Conservation (phyloP, 2,329 filamentous ascomycete genomes). For the Graphilbum sp. region DNA sequence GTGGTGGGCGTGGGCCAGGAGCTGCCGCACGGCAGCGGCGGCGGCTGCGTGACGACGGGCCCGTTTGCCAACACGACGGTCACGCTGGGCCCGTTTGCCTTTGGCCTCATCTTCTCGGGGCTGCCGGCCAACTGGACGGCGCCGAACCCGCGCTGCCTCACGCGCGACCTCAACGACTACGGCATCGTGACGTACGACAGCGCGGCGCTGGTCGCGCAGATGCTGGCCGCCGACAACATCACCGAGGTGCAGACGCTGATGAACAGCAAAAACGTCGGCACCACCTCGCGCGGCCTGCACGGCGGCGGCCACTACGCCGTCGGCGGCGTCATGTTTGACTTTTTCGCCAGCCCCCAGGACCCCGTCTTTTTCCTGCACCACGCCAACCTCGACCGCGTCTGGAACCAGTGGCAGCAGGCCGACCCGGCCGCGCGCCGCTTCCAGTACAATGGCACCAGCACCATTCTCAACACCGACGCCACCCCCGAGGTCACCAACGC, state of each 20-base stretch:
- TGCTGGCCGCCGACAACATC: too few relatives aligned
- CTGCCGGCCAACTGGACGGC: not conserved
- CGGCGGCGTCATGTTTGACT: too few relatives aligned
- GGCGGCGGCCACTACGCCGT: conserved; percentile 17
- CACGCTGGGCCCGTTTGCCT: not conserved
- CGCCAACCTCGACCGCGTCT: conserved; percentile 8
- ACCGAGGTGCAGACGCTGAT: too few relatives aligned
- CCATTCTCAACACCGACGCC: conserved; percentile 13
- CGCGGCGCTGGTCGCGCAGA: conserved; percentile 7
- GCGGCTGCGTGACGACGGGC: conserved; percentile 30
- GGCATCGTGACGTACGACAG: not conserved
- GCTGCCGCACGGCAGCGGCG: too few relatives aligned
- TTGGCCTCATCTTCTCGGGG: too few relatives aligned
- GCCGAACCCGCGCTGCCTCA: not conserved
- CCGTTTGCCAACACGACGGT: conserved; percentile 17
- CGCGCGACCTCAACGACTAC: not conserved
- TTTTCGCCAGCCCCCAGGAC: conserved; percentile 12
- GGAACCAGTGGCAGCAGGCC: conserved; percentile 12
- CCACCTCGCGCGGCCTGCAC: too few relatives aligned
- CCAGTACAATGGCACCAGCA: conserved; percentile 13
- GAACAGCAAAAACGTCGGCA: too few relatives aligned
- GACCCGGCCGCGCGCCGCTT: too few relatives aligned
- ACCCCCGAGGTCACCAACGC: conserved; percentile 14
- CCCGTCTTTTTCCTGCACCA: conserved; percentile 11
- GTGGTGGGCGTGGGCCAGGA: too few relatives aligned